Percentiles rank a stretch among this genome's conserved stretches.
phyloP scores from a whole-genome alignment of 2,329 filamentous ascomycete genomes.

The Lachnellula arida region DNA sequence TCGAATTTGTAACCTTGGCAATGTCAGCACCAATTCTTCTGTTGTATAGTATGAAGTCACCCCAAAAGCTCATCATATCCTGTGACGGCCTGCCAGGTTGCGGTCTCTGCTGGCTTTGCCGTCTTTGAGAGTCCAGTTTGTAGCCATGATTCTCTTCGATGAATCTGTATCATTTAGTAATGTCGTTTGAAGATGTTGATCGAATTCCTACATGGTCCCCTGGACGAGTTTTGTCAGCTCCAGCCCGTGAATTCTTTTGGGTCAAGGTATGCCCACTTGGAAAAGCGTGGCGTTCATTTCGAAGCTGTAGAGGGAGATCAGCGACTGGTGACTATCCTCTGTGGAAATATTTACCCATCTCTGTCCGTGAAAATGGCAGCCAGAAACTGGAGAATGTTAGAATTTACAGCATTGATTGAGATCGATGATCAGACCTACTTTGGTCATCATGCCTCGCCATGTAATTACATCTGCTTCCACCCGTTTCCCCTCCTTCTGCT shows the following conservation, averaged over 20 bases:
- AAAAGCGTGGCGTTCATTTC: conserved; percentile 94
- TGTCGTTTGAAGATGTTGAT: conserved; percentile 17
- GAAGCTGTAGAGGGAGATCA: conserved; percentile 52
- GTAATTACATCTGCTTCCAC: conserved; percentile 79
- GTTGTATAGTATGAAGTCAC: conserved; percentile 38
- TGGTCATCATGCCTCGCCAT: conserved; percentile 98
- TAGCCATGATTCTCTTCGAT: conserved; percentile 85
- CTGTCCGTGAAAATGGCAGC: conserved; percentile 74
- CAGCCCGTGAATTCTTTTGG: neutral
- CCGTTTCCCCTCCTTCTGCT: conserved; percentile 61
- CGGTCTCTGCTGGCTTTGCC: conserved; percentile 48
- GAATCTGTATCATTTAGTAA: conserved; percentile 54
- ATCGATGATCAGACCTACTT: conserved; percentile 48
- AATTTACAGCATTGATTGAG: neutral
- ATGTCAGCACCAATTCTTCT: conserved; percentile 1
- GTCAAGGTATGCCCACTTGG: conserved; percentile 54
- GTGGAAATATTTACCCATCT: conserved; percentile 55
- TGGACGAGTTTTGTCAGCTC: conserved; percentile 32
- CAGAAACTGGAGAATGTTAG: conserved; percentile 61
- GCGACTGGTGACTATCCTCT: neutral
- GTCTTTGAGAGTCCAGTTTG: conserved; percentile 58
- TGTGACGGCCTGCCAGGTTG: conserved; percentile 55
- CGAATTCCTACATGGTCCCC: conserved; percentile 47
- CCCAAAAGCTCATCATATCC: conserved; percentile 91
- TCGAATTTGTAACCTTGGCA: conserved; percentile 90